A percentile compares a stretch with the other conserved stretches of the same genome.
These are phyloP conservation scores for Fraxinus ornus DNA, from an alignment of 305 asterid genomes.

Conservation along the genomic window DNA sequence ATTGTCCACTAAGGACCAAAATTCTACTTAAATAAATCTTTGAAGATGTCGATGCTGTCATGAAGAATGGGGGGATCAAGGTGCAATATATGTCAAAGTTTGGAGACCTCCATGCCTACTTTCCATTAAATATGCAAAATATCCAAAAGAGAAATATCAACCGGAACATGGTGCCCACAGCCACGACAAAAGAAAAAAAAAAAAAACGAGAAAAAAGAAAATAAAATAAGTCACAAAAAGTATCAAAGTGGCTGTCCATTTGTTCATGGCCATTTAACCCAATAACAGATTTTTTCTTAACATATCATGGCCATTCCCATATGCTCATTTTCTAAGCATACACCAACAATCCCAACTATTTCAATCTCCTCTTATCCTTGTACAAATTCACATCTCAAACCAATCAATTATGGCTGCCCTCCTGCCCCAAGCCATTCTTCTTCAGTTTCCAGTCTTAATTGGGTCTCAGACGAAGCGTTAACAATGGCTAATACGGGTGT, in stretches of 20 bases:
- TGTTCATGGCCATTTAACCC: not conserved
- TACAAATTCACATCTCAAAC: slow-evolving; percentile 32
- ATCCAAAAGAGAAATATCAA: not conserved
- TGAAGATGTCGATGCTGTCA: not conserved
- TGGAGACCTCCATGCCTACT: not conserved
- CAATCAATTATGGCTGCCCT: slow-evolving; percentile 24
- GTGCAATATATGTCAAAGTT: not conserved
- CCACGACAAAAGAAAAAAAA: not conserved
- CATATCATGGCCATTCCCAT: slow-evolving; percentile 52
- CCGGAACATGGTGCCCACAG: not conserved
- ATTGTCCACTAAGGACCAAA: not conserved
- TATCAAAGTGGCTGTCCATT: not conserved
- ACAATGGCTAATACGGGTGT: slow-evolving; percentile 5
- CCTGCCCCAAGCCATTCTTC: slow-evolving; percentile 18
- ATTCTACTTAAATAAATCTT: not conserved
- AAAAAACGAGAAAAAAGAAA: not conserved
- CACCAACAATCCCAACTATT: slow-evolving; percentile 31
- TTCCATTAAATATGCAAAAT: not conserved
- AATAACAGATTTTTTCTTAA: not conserved
- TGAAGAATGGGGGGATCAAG: not conserved
- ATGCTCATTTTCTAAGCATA: slow-evolving; percentile 49
- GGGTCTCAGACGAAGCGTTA: slow-evolving; percentile 32
- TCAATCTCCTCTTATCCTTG: slow-evolving; percentile 29
- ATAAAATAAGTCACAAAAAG: not conserved
- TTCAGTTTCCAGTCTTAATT: slow-evolving; percentile 22